A percentile compares a stretch with the other conserved stretches of the same genome.
These are phyloP conservation scores for Colletotrichum magnum DNA, from an alignment of 2,329 filamentous ascomycete genomes.

Conservation along the genomic window DNA sequence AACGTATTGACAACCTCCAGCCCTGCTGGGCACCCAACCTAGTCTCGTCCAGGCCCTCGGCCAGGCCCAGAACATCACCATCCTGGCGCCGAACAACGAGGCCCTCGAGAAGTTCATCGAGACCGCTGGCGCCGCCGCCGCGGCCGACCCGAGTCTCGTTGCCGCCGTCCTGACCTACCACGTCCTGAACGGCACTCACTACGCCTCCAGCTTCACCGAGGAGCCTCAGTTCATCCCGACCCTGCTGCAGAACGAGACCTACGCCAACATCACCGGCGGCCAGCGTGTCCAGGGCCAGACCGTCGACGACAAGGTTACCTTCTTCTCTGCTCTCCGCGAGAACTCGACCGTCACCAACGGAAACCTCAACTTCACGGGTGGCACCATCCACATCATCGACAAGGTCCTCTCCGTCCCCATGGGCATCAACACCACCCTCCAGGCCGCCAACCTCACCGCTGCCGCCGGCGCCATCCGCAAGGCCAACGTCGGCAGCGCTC, in stretches of 20 bases:
- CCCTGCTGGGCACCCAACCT: slow-evolving; percentile 43
- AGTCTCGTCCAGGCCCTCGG: slow-evolving; percentile 29
- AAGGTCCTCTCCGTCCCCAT: slow-evolving; percentile 61
- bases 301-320: slow-evolving; percentile 58
- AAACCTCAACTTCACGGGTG: slow-evolving; percentile 68
- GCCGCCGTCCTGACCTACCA: slow-evolving; percentile 68
- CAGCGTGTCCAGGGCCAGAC: slow-evolving; percentile 67
- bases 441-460: slow-evolving; percentile 59
- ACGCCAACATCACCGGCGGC: slow-evolving; percentile 71
- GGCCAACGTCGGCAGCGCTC: slow-evolving; percentile 56
- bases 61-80: slow-evolving; percentile 62
- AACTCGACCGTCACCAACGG: slow-evolving; percentile 63
- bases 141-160: slow-evolving; percentile 43
- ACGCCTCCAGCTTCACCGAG: slow-evolving; percentile 44
- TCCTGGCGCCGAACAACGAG: slow-evolving; percentile 68
- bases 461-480: slow-evolving; percentile 61
- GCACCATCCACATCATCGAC: slow-evolving; percentile 68
- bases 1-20: slow-evolving; percentile 32
- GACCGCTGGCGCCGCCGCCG: slow-evolving; percentile 43
- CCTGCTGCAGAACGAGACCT: slow-evolving; percentile 64
- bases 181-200: slow-evolving; percentile 66
- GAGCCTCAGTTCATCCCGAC: slow-evolving; percentile 54
- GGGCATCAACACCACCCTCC: slow-evolving; percentile 57
- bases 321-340: slow-evolving; percentile 66
- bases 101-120: slow-evolving; percentile 57